Evolutionary conservation across 257 asterid genomes (phyloP).

Genomic region (Solanum rostratum): DNA sequence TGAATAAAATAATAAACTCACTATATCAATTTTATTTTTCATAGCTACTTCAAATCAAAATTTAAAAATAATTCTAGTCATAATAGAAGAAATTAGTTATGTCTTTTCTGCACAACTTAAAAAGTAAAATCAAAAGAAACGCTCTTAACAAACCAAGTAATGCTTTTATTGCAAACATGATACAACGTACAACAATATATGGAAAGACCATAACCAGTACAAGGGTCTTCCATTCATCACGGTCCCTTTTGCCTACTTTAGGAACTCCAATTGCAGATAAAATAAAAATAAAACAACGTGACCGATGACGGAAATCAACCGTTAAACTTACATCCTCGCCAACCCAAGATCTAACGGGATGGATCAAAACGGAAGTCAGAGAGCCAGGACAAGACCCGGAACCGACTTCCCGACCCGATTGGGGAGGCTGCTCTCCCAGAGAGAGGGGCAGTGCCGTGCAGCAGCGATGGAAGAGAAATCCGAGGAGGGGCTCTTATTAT

Average conservation of each 20-base stretch:
- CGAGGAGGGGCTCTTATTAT: not conserved
- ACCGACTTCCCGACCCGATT: slow-evolving; percentile 78
- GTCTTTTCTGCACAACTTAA: not conserved
- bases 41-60: too few relatives aligned
- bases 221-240: slow-evolving; percentile 14
- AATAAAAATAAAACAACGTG: not conserved
- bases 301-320: slow-evolving; percentile 1
- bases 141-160: not conserved
- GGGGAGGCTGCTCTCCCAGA: slow-evolving; percentile 80
- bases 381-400: slow-evolving; percentile 77
- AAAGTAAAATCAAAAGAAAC: not conserved
- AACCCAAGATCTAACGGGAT: too few relatives aligned
- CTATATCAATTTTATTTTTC: too few relatives aligned
- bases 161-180: slow-evolving; percentile 18
- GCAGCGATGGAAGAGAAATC: slow-evolving; percentile 10
- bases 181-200: not conserved
- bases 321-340: slow-evolving; percentile 15
- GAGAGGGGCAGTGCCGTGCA: slow-evolving; percentile 55
- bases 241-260: slow-evolving; percentile 1
- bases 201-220: not conserved
- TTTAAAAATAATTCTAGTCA: too few relatives aligned
- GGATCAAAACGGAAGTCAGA: slow-evolving; percentile 2
- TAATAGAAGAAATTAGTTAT: not conserved
- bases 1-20: too few relatives aligned
- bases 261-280: not conserved